phyloP scores from a whole-genome alignment of 2,329 filamentous ascomycete genomes.

The Mycogone perniciosa region DNA sequence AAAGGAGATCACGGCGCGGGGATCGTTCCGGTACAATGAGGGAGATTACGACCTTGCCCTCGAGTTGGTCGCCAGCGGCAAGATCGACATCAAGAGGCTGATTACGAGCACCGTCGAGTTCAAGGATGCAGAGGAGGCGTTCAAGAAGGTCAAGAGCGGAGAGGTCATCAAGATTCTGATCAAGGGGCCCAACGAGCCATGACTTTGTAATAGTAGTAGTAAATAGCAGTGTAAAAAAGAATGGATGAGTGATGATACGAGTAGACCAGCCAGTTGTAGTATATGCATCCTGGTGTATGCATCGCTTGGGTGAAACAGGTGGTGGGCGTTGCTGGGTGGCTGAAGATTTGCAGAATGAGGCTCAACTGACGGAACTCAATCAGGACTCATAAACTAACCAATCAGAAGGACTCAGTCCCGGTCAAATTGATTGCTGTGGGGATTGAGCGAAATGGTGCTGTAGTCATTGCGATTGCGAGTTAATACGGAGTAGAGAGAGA shows the following conservation, averaged over 20 bases:
- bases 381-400: neutral
- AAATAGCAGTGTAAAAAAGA: constrained; percentile 1
- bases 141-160: constrained; percentile 77
- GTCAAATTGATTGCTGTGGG: no score
- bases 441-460: no score
- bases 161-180: constrained; percentile 69
- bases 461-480: no score
- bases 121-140: constrained; percentile 75
- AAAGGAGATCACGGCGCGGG: constrained; percentile 82
- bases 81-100: constrained; percentile 75
- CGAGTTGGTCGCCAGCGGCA: constrained; percentile 64
- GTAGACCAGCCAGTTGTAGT: neutral
- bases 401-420: neutral
- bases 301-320: neutral
- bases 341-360: neutral
- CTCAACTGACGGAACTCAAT: neutral
- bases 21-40: constrained; percentile 82
- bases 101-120: constrained; percentile 75
- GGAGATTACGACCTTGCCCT: constrained; percentile 85
- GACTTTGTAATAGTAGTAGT: constrained; percentile 1
- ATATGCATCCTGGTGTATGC: neutral
- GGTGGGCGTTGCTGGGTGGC: no score
- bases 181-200: constrained; percentile 56
- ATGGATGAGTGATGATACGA: neutral
- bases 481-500: no score